Evolutionary conservation across 2,329 filamentous ascomycete species (phyloP).

Genomic region (Ophiognomonia clavigignenti-juglandacearum): DNA sequence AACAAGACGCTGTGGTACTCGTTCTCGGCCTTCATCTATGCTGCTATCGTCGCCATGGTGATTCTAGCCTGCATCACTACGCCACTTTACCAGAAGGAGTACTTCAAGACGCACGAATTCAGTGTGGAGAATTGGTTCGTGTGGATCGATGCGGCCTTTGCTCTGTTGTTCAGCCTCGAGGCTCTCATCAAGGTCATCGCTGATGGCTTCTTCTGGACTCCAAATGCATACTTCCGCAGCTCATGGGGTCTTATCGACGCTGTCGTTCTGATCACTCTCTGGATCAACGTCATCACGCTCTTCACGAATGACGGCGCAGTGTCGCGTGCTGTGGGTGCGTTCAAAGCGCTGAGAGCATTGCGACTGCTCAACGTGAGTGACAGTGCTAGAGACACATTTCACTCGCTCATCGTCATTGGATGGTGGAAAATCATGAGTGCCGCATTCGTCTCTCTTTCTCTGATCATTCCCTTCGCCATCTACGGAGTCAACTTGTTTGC

Average conservation of each 20-base stretch:
- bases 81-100: conserved; percentile 86
- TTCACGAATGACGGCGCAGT: conserved; percentile 78
- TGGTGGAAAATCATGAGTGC: conserved; percentile 92
- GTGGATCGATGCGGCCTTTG: conserved; percentile 88
- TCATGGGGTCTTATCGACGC: conserved; percentile 97
- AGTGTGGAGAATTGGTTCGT: conserved; percentile 83
- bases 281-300: conserved; percentile 87
- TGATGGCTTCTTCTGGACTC: conserved; percentile 93
- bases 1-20: conserved; percentile 87
- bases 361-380: conserved; percentile 93
- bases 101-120: conserved; percentile 58
- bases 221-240: conserved; percentile 93
- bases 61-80: conserved; percentile 90
- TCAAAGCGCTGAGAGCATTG: conserved; percentile 91
- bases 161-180: conserved; percentile 78
- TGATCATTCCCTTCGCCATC: conserved; percentile 93
- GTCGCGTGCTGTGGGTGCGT: conserved; percentile 87
- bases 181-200: conserved; percentile 89
- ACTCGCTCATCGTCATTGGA: conserved; percentile 89
- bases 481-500: conserved; percentile 93
- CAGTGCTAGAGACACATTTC: conserved; percentile 91
- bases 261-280: conserved; percentile 84
- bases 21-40: conserved; percentile 91
- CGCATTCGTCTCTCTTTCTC: conserved; percentile 87
- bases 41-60: conserved; percentile 96